Percentiles rank a stretch among this genome's conserved stretches.
These are phyloP conservation scores for Mycena rosella DNA, from an alignment of 768 basidiomycete genomes.

Conservation along the genomic window DNA sequence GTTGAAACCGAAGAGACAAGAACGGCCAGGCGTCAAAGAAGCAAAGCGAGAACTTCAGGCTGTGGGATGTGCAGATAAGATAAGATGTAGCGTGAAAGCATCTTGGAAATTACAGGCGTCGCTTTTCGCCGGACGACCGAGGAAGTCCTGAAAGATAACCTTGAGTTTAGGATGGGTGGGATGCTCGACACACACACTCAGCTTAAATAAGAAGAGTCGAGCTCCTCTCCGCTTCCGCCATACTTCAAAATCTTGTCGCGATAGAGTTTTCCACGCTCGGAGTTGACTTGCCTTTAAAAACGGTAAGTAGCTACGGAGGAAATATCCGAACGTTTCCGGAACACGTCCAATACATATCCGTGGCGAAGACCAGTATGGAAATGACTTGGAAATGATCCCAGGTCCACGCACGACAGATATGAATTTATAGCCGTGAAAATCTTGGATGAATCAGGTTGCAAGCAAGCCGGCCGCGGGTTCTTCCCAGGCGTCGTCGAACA, in stretches of 20 bases:
- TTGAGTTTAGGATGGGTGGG: neutral
- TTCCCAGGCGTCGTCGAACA: no score
- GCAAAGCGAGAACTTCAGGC: no score
- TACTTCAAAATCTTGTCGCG: constrained; percentile 79
- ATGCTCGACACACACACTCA: constrained; percentile 62
- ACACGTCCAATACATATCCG: constrained; percentile 69
- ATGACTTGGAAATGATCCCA: no score
- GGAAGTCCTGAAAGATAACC: constrained; percentile 68
- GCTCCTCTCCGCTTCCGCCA: constrained; percentile 85
- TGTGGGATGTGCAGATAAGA: no score
- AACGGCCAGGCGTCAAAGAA: no score
- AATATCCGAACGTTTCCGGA: neutral
- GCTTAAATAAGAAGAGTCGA: no score
- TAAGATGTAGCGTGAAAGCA: no score
- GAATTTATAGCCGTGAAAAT: no score
- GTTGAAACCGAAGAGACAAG: no score
- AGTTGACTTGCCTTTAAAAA: constrained; percentile 86
- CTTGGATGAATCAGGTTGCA: no score
- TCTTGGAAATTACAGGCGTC: constrained; percentile 81
- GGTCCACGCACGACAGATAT: no score
- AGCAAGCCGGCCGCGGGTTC: no score
- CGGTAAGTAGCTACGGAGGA: constrained; percentile 62
- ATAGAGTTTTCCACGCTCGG: constrained; percentile 74
- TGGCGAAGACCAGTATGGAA: constrained; percentile 72
- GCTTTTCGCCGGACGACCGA: constrained; percentile 80